phyloP scores from a whole-genome alignment of 192 early-diverging fungal species.

The Backusella psychrophila region DNA sequence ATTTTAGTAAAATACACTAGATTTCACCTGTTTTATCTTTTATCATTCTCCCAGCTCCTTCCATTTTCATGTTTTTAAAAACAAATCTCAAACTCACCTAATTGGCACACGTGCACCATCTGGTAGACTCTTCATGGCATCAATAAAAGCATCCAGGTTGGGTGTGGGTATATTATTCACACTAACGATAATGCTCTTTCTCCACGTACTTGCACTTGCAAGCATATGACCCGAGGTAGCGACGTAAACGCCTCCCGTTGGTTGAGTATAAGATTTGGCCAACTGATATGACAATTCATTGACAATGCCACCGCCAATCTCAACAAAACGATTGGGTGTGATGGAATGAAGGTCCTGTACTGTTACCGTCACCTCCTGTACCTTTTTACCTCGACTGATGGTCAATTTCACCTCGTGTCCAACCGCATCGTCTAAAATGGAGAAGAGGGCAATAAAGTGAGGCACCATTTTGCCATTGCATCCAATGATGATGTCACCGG shows the following conservation, averaged over 20 bases:
- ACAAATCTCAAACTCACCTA: slow-evolving; percentile 11
- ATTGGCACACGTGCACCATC: slow-evolving; percentile 60
- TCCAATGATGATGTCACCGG: slow-evolving; percentile 70
- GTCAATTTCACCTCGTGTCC: slow-evolving; percentile 49
- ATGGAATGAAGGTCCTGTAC: slow-evolving; percentile 76
- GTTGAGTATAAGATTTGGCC: slow-evolving; percentile 66
- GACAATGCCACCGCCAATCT: slow-evolving; percentile 83
- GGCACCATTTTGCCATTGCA: slow-evolving; percentile 64
- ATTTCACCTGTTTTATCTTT: neutral
- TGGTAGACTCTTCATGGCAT: slow-evolving; percentile 60
- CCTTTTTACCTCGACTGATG: slow-evolving; percentile 55
- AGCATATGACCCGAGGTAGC: slow-evolving; percentile 69
- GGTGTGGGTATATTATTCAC: slow-evolving; percentile 65
- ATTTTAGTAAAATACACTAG: no score
- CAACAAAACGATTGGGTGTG: slow-evolving; percentile 82
- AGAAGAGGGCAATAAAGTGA: slow-evolving; percentile 69
- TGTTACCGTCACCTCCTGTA: slow-evolving; percentile 39
- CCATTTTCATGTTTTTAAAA: neutral
- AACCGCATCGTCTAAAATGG: slow-evolving; percentile 62
- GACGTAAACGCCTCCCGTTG: slow-evolving; percentile 84
- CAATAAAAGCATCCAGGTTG: slow-evolving; percentile 66
- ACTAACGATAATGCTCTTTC: slow-evolving; percentile 64
- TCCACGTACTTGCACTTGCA: slow-evolving; percentile 62
- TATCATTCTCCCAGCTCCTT: neutral
- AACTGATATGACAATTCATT: slow-evolving; percentile 76